Conservation (phyloP, 495 filamentous ascomycete genomes). For the Xeromyces bisporus region DNA sequence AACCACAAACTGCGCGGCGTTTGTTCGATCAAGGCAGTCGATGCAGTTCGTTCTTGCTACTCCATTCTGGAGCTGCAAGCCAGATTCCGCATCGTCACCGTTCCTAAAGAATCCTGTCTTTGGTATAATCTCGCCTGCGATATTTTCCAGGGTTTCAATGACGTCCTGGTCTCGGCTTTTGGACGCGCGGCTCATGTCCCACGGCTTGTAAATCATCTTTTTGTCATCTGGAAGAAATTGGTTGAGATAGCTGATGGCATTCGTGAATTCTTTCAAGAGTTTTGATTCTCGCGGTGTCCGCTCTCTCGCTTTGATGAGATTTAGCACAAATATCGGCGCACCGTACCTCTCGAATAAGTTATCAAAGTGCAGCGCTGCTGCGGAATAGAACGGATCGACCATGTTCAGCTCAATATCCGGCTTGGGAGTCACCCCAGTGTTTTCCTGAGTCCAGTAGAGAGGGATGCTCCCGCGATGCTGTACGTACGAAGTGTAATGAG, state of each 20-base stretch:
- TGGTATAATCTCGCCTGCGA: conserved; percentile 69
- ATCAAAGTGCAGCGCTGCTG: conserved; percentile 94
- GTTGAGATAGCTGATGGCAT: conserved; percentile 82
- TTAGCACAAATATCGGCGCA: conserved; percentile 78
- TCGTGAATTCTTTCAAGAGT: conserved; percentile 70
- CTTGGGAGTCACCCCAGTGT: conserved; percentile 85
- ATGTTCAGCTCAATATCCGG: conserved; percentile 89
- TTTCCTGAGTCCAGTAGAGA: conserved; percentile 95
- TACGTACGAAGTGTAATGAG: conserved; percentile 86
- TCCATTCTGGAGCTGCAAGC: conserved; percentile 68
- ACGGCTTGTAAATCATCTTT: conserved; percentile 82
- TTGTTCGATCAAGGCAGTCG: conserved; percentile 90
- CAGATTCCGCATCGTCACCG: conserved; percentile 46
- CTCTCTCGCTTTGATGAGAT: conserved; percentile 82
- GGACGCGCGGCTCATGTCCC: conserved; percentile 94
- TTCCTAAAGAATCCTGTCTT: conserved; percentile 92
- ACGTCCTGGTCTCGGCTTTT: conserved; percentile 95
- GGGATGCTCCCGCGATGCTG: conserved; percentile 96
- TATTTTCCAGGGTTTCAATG: conserved; percentile 73
- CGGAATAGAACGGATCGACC: conserved; percentile 86
- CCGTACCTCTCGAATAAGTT: conserved; percentile 91
- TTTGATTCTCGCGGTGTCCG: conserved; percentile 87
- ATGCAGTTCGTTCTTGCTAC: conserved; percentile 94
- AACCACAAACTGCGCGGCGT: conserved; percentile 94
- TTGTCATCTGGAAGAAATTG: conserved; percentile 75